Percentiles rank a stretch among this genome's conserved stretches.
phyloP scores from a whole-genome alignment of 208 protist genomes.

The Trypanosoma brucei region DNA sequence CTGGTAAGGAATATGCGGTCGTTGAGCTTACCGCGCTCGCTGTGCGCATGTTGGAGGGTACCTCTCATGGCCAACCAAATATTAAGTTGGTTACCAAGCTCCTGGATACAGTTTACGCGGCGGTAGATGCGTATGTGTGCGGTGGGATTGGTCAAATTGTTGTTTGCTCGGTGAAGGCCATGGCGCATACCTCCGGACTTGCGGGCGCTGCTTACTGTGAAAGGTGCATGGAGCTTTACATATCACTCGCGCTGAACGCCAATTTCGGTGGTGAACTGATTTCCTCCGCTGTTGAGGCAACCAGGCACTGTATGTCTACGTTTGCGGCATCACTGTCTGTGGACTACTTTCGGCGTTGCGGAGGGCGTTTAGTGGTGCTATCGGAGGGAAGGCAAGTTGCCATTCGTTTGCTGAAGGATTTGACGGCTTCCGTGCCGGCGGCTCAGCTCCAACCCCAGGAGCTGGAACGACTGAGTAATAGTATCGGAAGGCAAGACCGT shows the following conservation, averaged over 20 bases:
- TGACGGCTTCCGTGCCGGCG: background rate
- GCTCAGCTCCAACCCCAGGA: slow-evolving; percentile 2
- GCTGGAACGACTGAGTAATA: slow-evolving; percentile 9
- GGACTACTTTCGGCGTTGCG: background rate
- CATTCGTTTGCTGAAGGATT: background rate
- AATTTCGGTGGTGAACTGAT: slow-evolving; percentile 1
- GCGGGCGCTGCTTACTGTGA: background rate
- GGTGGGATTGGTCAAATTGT: background rate
- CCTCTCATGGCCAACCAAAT: background rate
- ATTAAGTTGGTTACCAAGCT: background rate
- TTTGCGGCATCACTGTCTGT: background rate
- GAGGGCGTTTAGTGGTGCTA: slow-evolving; percentile 6
- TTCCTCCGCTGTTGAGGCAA: background rate
- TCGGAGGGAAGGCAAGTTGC: slow-evolving; percentile 6
- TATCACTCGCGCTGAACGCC: slow-evolving; percentile 5
- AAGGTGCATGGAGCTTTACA: slow-evolving; percentile 1
- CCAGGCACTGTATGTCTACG: slow-evolving; percentile 6
- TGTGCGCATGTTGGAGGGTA: background rate
- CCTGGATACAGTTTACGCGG: background rate
- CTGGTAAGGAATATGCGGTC: background rate
- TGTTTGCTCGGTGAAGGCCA: slow-evolving; percentile 1
- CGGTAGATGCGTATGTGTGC: background rate
- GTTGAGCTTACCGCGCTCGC: slow-evolving; percentile 8
- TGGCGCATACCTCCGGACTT: slow-evolving; percentile 4
- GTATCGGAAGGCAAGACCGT: slow-evolving; percentile 1